Percentiles rank a stretch among this genome's conserved stretches.
Conservation (phyloP, 106 monocot genomes). For the Gastrodia elata region DNA sequence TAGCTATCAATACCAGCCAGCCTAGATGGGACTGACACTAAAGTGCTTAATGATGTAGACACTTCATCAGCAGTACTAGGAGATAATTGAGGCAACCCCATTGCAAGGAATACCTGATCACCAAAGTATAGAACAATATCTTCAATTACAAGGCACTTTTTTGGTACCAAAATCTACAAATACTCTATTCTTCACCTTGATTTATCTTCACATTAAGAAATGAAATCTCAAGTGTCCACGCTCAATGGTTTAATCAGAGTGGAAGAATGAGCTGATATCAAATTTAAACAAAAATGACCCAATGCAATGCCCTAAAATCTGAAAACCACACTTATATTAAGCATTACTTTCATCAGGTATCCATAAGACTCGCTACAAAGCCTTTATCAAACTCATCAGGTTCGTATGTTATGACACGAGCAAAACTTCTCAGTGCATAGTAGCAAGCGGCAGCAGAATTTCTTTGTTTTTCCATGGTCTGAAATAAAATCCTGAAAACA, state of each 20-base stretch:
- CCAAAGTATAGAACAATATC: background rate
- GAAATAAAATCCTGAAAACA: conserved; percentile 4
- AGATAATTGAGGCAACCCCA: conserved; percentile 69
- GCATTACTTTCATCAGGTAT: conserved; percentile 1
- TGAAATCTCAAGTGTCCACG: background rate
- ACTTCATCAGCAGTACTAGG: conserved; percentile 27
- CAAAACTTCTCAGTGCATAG: background rate
- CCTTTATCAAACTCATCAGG: conserved; percentile 4
- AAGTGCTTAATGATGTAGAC: conserved; percentile 23
- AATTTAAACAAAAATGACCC: conserved; percentile 6
- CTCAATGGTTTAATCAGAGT: conserved; percentile 8
- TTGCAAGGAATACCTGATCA: conserved; percentile 12
- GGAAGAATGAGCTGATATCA: conserved; percentile 1
- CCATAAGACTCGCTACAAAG: conserved; percentile 1
- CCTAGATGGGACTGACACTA: conserved; percentile 27
- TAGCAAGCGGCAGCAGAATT: background rate
- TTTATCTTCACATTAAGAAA: background rate
- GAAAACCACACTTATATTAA: background rate
- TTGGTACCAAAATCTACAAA: background rate
- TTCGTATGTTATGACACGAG: background rate
- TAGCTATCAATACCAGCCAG: conserved; percentile 26
- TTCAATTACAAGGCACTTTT: background rate
- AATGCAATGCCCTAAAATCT: background rate
- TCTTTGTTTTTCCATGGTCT: background rate
- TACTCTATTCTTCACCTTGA: background rate